Conservation (phyloP, 306 rosid genomes). For the Sphenostylis stenocarpa region DNA sequence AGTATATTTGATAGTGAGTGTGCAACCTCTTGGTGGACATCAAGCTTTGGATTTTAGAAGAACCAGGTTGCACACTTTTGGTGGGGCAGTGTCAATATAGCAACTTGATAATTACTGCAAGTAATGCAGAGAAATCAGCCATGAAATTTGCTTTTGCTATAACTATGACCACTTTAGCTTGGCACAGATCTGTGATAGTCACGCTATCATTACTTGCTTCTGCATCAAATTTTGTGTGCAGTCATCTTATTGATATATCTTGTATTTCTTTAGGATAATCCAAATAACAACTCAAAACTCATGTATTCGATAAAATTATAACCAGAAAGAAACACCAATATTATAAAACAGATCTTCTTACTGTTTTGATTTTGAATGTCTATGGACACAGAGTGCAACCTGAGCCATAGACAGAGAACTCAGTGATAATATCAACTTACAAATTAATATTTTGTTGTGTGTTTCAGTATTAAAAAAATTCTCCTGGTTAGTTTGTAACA, state of each 20-base stretch:
- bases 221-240: not conserved
- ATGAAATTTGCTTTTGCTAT: not conserved
- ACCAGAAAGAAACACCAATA: not conserved
- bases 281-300: not conserved
- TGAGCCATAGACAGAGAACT: not conserved
- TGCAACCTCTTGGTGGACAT: not conserved
- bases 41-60: not conserved
- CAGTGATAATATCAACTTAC: not conserved
- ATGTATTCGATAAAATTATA: not conserved
- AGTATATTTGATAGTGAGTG: not conserved
- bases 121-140: not conserved
- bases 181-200: not conserved
- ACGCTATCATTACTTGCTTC: not conserved
- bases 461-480: not conserved
- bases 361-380: not conserved
- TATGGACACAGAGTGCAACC: not conserved
- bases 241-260: not conserved
- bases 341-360: not conserved
- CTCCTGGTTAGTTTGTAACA: not conserved
- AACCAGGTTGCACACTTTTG: not conserved
- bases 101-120: not conserved
- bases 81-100: not conserved
- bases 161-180: not conserved
- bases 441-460: not conserved
- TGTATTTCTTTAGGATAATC: not conserved